Evolutionary conservation across 2,329 filamentous ascomycete genomes (phyloP).

Genomic region (Exophiala mesophila): DNA sequence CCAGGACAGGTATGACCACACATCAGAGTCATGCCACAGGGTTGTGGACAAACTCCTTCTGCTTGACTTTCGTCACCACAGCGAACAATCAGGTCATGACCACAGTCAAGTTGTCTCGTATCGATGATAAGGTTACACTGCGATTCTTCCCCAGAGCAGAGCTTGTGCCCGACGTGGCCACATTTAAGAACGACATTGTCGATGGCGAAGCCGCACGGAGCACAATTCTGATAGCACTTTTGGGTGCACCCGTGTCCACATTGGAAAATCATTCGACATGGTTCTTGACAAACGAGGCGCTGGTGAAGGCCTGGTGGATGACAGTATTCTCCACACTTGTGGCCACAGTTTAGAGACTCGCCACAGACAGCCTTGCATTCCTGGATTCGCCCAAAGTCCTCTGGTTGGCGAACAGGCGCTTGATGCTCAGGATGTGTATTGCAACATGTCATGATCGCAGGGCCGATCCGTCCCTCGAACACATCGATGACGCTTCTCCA

Average conservation of each 20-base stretch:
- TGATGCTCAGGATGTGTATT: conserved; percentile 23
- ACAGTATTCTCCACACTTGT: conserved; percentile 22
- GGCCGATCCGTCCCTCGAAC: conserved; percentile 26
- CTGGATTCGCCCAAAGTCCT: conserved; percentile 25
- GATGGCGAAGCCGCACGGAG: conserved; percentile 13
- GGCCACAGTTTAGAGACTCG: conserved; percentile 27
- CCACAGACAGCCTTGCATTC: conserved; percentile 25
- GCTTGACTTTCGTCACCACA: conserved; percentile 18
- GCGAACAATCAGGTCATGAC: conserved; percentile 18
- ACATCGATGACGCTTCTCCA: conserved; percentile 28
- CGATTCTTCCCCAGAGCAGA: conserved; percentile 21
- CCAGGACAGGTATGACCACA: conserved; percentile 25
- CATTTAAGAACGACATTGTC: conserved; percentile 19
- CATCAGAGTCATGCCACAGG: conserved; percentile 15
- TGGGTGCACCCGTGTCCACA: conserved; percentile 24
- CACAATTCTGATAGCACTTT: conserved; percentile 24
- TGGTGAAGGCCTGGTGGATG: conserved; percentile 24
- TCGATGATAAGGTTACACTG: conserved; percentile 16
- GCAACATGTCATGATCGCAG: conserved; percentile 26
- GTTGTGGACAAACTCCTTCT: conserved; percentile 6
- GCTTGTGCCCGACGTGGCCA: conserved; percentile 18
- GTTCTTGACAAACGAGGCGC: conserved; percentile 20
- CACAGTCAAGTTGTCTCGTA: conserved; percentile 15
- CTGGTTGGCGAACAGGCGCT: conserved; percentile 20
- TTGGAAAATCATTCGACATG: conserved; percentile 17